Base-by-base conservation (phyloP, 306 rosid genomes). In the Luffa aegyptiaca region DNA sequence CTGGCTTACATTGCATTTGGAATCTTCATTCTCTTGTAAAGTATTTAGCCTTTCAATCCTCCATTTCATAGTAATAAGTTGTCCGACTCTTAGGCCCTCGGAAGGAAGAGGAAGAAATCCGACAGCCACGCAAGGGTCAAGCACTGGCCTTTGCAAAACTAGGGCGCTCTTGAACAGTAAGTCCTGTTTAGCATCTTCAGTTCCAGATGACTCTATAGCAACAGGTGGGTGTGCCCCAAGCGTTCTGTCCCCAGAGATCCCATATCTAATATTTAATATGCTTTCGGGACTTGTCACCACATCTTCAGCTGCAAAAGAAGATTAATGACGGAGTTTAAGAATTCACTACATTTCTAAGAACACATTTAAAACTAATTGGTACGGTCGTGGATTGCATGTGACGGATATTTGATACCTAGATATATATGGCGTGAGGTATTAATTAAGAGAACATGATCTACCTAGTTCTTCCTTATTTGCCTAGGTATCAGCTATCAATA, bases 91-190 rank as follows among this genome's bases (percentile, higher is more conserved):
- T 14, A 90, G 91, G 78, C 97, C 89, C 81, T 84, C 85, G 17
- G 99, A 93, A 85, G 97, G 91, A 57, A 96, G 93, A 86, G 99
- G 91, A 84, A 93, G 98, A 93, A 96, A 96, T 82, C 99, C 99
- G 82, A 96, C 94, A 26, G 98, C 96, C 78, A 96, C 80, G 84
- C 93, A 87, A 49, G 99, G 99, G 78, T 96, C 96, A 81, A 96
- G 98, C 80, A 96, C 98, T 44, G 99, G 99, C 92, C 91, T 88
- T 82, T 91, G 97, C 92, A 96, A 85, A 81, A 86, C 83, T 81
- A 96, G 88, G 80, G 92, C 84, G 83, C 96, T 93, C 81, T 84
- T 89, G 90, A 96, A 96, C 81, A 91, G 82, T 86, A 93, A 89
- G 78, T 88, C 94, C 85, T 86, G 92, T 78, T 85, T 83, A 65